A percentile compares a stretch with the other conserved stretches of the same genome.
These are phyloP conservation scores for Staphylotrichum longicolle DNA, from an alignment of 495 filamentous ascomycete species.

Conservation along the genomic window DNA sequence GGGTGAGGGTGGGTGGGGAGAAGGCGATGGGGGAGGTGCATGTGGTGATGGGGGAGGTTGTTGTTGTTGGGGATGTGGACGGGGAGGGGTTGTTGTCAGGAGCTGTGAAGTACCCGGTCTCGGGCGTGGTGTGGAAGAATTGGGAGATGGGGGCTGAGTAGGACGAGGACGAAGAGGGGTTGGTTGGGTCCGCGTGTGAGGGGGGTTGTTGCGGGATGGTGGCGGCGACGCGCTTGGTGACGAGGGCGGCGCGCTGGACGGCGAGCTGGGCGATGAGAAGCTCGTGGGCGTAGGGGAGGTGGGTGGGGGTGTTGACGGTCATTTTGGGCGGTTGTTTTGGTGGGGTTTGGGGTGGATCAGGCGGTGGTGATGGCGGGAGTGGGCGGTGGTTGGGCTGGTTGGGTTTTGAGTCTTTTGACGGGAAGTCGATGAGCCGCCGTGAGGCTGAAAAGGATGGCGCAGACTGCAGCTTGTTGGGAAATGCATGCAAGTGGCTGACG, in stretches of 20 bases:
- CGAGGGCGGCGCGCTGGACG: constrained; percentile 53
- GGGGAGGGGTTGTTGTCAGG: too few relatives aligned
- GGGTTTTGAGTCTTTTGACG: too few relatives aligned
- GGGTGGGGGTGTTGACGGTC: constrained; percentile 2
- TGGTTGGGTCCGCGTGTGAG: not conserved
- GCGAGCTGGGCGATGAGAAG: constrained; percentile 50
- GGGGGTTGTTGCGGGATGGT: constrained; percentile 25
- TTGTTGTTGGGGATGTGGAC: too few relatives aligned
- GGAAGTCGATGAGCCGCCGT: too few relatives aligned
- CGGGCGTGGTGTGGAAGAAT: not conserved
- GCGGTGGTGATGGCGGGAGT: not conserved
- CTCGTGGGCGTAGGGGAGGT: constrained; percentile 44
- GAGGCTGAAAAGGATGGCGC: too few relatives aligned
- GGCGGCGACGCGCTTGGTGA: constrained; percentile 52
- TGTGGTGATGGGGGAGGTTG: too few relatives aligned
- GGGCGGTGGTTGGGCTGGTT: too few relatives aligned
- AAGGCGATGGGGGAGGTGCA: too few relatives aligned
- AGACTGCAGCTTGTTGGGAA: too few relatives aligned
- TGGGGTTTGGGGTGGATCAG: not conserved
- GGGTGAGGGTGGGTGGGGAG: too few relatives aligned
- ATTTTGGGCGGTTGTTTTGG: constrained; percentile 2
- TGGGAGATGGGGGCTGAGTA: not conserved
- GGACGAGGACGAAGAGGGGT: not conserved
- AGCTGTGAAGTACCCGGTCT: too few relatives aligned
- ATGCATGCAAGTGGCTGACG: too few relatives aligned